Base-by-base conservation (phyloP, 176 grass and related monocot species). In the Themeda triandra region DNA sequence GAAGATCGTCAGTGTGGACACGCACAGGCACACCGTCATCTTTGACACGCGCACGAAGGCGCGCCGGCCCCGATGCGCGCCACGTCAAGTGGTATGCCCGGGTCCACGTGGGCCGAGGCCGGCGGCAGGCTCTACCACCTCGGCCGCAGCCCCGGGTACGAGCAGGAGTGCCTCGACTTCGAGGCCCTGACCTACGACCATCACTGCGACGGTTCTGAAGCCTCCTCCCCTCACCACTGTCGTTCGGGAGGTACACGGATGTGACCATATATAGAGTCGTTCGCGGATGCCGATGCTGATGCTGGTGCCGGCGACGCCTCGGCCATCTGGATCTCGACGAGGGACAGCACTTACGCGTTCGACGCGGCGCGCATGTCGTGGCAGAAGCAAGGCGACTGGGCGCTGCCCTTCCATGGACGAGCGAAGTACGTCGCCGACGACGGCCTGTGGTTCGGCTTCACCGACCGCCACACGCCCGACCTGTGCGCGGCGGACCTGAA, bases 101-200 rank as follows among this genome's bases (percentile, higher is more conserved):
- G 41, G 24, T 1, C 13, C 13, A 25, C 24, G 24, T 73, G 70
- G 70, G 70, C 70, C 3, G 44, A 74, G 71, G 44, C 44, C 45
- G 71, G 27, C 15, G 45, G 71, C 71, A 31, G 71, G 71, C 71
- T 74, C 44, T 74, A 31, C 27, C 27, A 49, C 71, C 71, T 49
- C 44, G 44, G 45, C 15, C 29, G 71, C 45, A 2, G 17, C 28
- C 24, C 24, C 14, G 15, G 27, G 14, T 19, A 5, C 42, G 42
- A 29, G 8, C 28, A 5, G 28, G 0, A 0, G 2, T 32, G 25
- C 45, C 17, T 51, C 25, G 45, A 51, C 28, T 51, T 33, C 32
- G 32, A 33, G 32, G 32, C 4, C 32, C 32, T 74, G 9, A 6
- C 0, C 28, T 51, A 53, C 44, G 71, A 74, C 44, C 0, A 0